Evolutionary conservation across 2,329 filamentous ascomycete species (phyloP).

Genomic region (Xylariales sp.): DNA sequence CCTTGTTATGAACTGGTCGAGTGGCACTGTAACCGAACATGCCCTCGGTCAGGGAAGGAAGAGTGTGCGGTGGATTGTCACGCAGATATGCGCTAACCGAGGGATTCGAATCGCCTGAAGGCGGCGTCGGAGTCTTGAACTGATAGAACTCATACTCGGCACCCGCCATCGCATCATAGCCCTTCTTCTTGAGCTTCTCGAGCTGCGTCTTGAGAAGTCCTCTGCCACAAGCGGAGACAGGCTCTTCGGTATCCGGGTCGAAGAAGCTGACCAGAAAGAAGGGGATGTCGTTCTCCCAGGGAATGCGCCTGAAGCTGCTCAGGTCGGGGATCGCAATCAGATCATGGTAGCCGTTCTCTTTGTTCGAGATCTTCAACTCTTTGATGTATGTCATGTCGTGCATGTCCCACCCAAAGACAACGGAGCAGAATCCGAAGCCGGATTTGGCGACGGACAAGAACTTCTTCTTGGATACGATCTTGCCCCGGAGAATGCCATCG

Average conservation of each 20-base stretch:
- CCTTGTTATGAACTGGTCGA: constrained; percentile 69
- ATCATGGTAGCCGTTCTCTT: constrained; percentile 74
- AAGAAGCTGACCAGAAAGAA: constrained; percentile 73
- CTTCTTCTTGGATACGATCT: constrained; percentile 78
- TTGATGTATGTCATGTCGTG: constrained; percentile 75
- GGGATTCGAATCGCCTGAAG: constrained; percentile 49
- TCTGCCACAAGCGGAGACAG: constrained; percentile 66
- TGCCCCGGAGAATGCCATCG: constrained; percentile 72
- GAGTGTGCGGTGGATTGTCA: constrained; percentile 56
- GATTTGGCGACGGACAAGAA: constrained; percentile 69
- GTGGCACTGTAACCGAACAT: constrained; percentile 84
- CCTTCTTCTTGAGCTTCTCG: constrained; percentile 56
- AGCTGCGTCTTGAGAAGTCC: constrained; percentile 59
- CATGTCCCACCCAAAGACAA: constrained; percentile 86
- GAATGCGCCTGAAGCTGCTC: constrained; percentile 65
- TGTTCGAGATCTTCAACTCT: constrained; percentile 72
- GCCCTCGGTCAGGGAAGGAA: constrained; percentile 69
- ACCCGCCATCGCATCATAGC: constrained; percentile 70
- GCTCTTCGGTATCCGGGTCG: constrained; percentile 60
- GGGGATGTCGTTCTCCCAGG: constrained; percentile 72
- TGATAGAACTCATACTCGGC: constrained; percentile 72
- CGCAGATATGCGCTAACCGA: constrained; percentile 54
- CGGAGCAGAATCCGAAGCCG: constrained; percentile 80
- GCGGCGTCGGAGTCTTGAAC: constrained; percentile 29
- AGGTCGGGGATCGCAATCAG: constrained; percentile 70